Conservation (phyloP, 306 rosid genomes). For the Cicer cuneatum region DNA sequence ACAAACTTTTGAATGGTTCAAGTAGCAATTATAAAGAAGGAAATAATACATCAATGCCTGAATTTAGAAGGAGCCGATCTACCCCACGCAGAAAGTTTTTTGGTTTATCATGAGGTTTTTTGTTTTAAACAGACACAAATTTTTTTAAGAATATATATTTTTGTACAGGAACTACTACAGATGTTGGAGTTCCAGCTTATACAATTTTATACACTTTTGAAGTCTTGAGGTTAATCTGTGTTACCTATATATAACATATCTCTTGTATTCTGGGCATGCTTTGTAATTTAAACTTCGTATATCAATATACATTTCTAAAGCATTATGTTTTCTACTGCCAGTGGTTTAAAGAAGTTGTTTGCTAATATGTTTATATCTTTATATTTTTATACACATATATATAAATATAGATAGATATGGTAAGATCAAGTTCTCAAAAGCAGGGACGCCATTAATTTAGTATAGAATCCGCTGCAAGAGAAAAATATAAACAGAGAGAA, state of each 20-base stretch:
- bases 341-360: not conserved
- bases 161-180: slow-evolving; percentile 57
- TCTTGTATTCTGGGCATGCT: slow-evolving; percentile 45
- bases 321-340: slow-evolving; percentile 23
- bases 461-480: not conserved
- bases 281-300: slow-evolving; percentile 44
- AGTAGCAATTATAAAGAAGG: slow-evolving; percentile 62
- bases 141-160: slow-evolving; percentile 8
- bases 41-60: slow-evolving; percentile 60
- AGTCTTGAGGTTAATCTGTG: slow-evolving; percentile 46
- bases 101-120: slow-evolving; percentile 58
- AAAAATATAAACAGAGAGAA: not conserved
- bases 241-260: slow-evolving; percentile 5
- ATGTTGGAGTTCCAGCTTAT: slow-evolving; percentile 49
- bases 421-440: not conserved
- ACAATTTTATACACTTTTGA: slow-evolving; percentile 46
- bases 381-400: too few relatives aligned
- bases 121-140: slow-evolving; percentile 5
- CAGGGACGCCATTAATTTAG: not conserved
- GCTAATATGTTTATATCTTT: not conserved
- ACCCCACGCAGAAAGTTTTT: slow-evolving; percentile 84
- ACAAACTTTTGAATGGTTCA: slow-evolving; percentile 58
- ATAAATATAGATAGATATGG: too few relatives aligned
- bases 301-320: slow-evolving; percentile 34
- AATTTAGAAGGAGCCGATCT: slow-evolving; percentile 79